Evolutionary conservation across 2,329 filamentous ascomycete species (phyloP), one percentile per base, ranked within the genome.

Genomic region (Cytospora paraplurivora): DNA sequence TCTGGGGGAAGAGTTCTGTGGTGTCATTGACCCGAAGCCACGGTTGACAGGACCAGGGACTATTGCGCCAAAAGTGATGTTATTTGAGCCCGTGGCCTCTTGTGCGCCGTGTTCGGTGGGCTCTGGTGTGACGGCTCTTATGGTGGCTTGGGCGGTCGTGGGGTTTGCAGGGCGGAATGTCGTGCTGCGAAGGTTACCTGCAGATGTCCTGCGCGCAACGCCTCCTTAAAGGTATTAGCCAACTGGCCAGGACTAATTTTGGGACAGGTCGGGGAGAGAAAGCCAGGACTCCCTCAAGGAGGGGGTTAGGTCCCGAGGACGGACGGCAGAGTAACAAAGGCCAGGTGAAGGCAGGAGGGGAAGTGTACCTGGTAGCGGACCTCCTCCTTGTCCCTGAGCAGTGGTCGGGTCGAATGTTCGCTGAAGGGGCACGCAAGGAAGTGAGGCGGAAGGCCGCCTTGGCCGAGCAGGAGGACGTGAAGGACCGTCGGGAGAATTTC

Each of bases 61-160:
- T 32, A 54, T 55, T 41, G 59, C 52, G 50, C 49, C 54, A 47
- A 44, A 44, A 35, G 47, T 33, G 59, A 50, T 37, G 58, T 38
- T 62, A 59, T 60, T 57, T 65, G 68, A 71, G 67, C 71, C 70
- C n/a, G 61, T 54, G 51, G 66, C 64, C 52, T 69, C 66, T 55
- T 66, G 68, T 71, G 69, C 44, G 59, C 63, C 56, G 56, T 68
- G 71, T 70, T 69, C 64, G 51, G 82, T 80, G 66, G 76, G 76
- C 51, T 92, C 89, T 68, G 88, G 88, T 66, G 88, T 90, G 67
- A 90, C 86, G 62, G 87, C 78, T 67, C 88, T 85, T 70, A 88
- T 84, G 53, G 83, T 84, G 67, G 74, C 71, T 68, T 78, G 75
- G 66, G 71, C 57, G 50, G 65, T 69, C 58, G 65, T 62, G 49